phyloP scores from a whole-genome alignment of 2,329 filamentous ascomycete genomes.

The Clarireedia monteithiana region DNA sequence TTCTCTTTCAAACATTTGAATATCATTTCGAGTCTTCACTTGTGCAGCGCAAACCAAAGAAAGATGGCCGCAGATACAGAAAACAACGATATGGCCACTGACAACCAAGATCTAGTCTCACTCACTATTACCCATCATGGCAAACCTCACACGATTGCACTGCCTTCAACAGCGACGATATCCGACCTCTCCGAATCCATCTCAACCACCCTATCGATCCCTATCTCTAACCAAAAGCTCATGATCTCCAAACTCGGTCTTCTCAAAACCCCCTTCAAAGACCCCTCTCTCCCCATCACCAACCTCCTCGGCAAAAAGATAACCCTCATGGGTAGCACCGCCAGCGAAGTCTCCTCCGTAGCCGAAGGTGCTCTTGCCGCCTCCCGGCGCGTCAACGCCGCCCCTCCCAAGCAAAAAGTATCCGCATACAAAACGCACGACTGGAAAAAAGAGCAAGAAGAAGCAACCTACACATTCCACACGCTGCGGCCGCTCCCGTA shows the following conservation, averaged over 20 bases:
- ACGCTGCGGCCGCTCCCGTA: constrained; percentile 67
- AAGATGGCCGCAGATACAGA: constrained; percentile 3
- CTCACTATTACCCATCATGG: constrained; percentile 42
- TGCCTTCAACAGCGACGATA: constrained; percentile 40
- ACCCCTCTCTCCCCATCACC: constrained; percentile 42
- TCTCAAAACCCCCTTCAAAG: constrained; percentile 56
- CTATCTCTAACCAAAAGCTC: constrained; percentile 58
- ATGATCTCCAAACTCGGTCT: constrained; percentile 58
- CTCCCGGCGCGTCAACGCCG: constrained; percentile 38
- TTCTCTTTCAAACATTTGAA: neutral
- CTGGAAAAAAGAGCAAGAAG: constrained; percentile 35
- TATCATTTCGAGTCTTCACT: neutral
- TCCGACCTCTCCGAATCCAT: constrained; percentile 54
- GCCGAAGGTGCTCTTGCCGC: constrained; percentile 38
- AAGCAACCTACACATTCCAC: constrained; percentile 72
- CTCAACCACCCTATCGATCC: constrained; percentile 48
- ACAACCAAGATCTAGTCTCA: constrained; percentile 30
- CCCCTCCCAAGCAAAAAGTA: constrained; percentile 26
- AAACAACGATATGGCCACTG: constrained; percentile 16
- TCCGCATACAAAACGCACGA: constrained; percentile 36
- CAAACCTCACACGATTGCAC: constrained; percentile 36
- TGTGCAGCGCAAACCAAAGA: neutral
- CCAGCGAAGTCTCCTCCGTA: constrained; percentile 50
- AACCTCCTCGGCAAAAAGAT: constrained; percentile 50
- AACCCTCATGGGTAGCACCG: constrained; percentile 56